phyloP scores from a whole-genome alignment of 2,329 filamentous ascomycete genomes.

The Capronia americana region DNA sequence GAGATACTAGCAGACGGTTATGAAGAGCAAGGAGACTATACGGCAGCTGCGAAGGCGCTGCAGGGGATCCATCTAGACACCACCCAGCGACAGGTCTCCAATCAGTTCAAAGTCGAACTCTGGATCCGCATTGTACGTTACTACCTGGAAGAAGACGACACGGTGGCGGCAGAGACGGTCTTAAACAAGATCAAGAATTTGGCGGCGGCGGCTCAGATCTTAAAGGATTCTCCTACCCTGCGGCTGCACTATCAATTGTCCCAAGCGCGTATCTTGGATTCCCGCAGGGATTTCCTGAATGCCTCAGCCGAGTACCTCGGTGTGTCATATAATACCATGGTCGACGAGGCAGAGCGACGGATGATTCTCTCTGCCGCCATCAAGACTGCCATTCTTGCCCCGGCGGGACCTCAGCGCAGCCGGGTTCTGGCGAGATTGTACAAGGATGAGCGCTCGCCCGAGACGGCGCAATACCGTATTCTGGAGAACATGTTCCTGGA shows the following conservation, averaged over 20 bases:
- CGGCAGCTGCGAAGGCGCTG: conserved; percentile 76
- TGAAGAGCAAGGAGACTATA: conserved; percentile 81
- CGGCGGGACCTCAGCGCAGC: conserved; percentile 83
- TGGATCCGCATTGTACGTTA: conserved; percentile 96
- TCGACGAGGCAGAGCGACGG: conserved; percentile 86
- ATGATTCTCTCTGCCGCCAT: conserved; percentile 86
- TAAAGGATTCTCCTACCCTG: conserved; percentile 68
- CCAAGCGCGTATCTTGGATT: conserved; percentile 91
- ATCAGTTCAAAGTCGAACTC: conserved; percentile 79
- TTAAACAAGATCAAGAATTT: conserved; percentile 96
- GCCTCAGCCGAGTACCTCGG: conserved; percentile 88
- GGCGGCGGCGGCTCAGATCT: conserved; percentile 70
- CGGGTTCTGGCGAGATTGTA: conserved; percentile 82
- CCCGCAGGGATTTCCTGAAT: conserved; percentile 85
- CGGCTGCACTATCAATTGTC: conserved; percentile 87
- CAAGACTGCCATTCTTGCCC: conserved; percentile 89
- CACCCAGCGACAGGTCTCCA: conserved; percentile 81
- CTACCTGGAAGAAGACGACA: conserved; percentile 93
- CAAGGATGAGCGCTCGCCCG: conserved; percentile 84
- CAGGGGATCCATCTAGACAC: conserved; percentile 86
- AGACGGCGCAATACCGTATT: conserved; percentile 81
- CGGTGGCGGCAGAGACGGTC: conserved; percentile 80
- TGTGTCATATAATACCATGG: conserved; percentile 75
- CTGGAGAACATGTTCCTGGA: conserved; percentile 98
- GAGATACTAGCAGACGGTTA: conserved; percentile 83